Conservation (phyloP, 2,329 filamentous ascomycete genomes). For the Phyllachora maydis region DNA sequence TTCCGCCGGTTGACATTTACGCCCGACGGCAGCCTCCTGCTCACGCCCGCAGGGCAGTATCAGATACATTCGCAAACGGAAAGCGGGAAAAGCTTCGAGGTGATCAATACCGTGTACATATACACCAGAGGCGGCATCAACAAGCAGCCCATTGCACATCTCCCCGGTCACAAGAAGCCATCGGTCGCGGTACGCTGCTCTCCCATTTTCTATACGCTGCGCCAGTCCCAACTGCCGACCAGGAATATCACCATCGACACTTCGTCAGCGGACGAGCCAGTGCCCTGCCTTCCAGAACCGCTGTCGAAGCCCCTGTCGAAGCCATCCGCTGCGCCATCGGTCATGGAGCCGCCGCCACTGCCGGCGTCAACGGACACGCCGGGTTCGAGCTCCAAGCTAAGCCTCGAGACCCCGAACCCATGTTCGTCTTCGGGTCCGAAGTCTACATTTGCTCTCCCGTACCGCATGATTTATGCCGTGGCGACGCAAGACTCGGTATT, state of each 20-base stretch:
- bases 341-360: slow-evolving; percentile 69
- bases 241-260: slow-evolving; percentile 92
- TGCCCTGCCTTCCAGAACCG: slow-evolving; percentile 69
- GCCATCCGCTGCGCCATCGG: slow-evolving; percentile 30
- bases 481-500: slow-evolving; percentile 91
- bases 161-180: slow-evolving; percentile 94
- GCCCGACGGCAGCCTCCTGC: slow-evolving; percentile 78
- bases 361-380: slow-evolving; percentile 25
- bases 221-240: slow-evolving; percentile 46
- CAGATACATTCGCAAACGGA: slow-evolving; percentile 52
- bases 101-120: slow-evolving; percentile 95
- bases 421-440: slow-evolving; percentile 36
- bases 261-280: slow-evolving; percentile 65
- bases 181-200: slow-evolving; percentile 93
- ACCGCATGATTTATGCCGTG: slow-evolving; percentile 90
- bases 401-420: slow-evolving; percentile 22
- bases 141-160: slow-evolving; percentile 83
- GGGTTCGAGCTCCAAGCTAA: slow-evolving; percentile 30
- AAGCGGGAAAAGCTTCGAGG: slow-evolving; percentile 63
- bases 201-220: slow-evolving; percentile 67
- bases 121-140: slow-evolving; percentile 94
- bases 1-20: slow-evolving; percentile 88
- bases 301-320: slow-evolving; percentile 45
- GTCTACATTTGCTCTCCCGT: slow-evolving; percentile 66
- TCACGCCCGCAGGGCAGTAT: slow-evolving; percentile 91